Evolutionary conservation across 768 basidiomycete genomes (phyloP), one percentile per base, ranked within the genome.

Genomic region (Suillus luteus): DNA sequence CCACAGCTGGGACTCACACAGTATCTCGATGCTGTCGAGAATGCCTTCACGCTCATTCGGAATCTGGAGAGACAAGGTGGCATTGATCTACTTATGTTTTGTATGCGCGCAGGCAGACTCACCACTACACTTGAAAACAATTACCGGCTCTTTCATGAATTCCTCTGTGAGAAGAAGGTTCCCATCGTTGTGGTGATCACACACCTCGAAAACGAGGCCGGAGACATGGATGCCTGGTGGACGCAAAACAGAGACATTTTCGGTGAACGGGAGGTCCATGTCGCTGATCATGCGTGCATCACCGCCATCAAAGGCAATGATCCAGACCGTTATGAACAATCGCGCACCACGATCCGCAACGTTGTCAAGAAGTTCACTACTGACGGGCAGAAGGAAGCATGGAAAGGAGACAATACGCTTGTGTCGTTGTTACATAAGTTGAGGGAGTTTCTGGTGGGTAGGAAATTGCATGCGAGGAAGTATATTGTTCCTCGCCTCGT

Each of bases 131-230:
- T 75, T 59, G 67, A 74, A 44, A 74, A 75, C 60, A 82, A 81
- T 62, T 82, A 78, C 72, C 70, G 61, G 43, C 43, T 81, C 37
- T 80, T 81, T 62, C 65, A 64, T 60, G 70, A 80, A 6, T 70
- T 81, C n/a, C 71, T 82, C 19, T 82, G 81, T 57, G 73, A 71
- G 37, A 63, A 62, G 48, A 61, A 73, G 38, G 79, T 81, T 35
- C 80, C 82, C 2, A 70, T 77, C 22, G 70, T 73, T 1, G 52
- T 82, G n/a, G 75, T 75, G 35, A 63, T 82, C 43, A 82, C 79
- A 9, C 67, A 79, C 49, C 68, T 82, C 44, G 81, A 80, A 66
- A 75, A 71, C 43, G 70, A 79, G 40, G 64, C 40, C 2, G 67
- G 68, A 31, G 24, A 17, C 6, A 77, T 78, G 71, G 74, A 76